Conservation (phyloP, 2,329 filamentous ascomycete species). For the Alternaria brassicicola region DNA sequence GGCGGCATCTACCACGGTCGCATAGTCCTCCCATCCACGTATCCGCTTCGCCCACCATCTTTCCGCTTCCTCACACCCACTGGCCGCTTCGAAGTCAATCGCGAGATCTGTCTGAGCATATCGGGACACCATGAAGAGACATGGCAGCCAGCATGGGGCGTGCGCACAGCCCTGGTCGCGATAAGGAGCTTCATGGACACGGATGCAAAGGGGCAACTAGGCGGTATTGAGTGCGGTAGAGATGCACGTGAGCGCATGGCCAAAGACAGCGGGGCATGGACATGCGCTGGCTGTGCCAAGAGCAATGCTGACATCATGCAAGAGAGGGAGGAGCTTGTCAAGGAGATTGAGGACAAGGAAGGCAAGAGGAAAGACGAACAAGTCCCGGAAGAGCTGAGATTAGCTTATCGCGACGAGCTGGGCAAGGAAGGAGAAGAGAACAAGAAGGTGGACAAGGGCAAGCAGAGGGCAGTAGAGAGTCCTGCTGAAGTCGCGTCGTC, state of each 20-base stretch:
- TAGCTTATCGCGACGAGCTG: conserved; percentile 78
- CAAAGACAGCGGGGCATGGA: conserved; percentile 67
- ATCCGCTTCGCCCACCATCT: conserved; percentile 89
- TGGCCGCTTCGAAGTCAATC: conserved; percentile 92
- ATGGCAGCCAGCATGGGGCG: conserved; percentile 98
- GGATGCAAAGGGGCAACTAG: conserved; percentile 84
- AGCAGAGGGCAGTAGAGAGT: conserved; percentile 22
- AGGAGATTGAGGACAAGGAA: conserved; percentile 53
- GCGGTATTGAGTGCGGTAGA: conserved; percentile 77
- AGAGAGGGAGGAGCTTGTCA: conserved; percentile 68
- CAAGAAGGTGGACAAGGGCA: conserved; percentile 30
- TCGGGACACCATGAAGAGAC: conserved; percentile 96
- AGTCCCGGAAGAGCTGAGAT: conserved; percentile 62
- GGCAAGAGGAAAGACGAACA: conserved; percentile 52
- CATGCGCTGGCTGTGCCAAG: conserved; percentile 72
- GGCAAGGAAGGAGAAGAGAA: conserved; percentile 43
- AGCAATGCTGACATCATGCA: conserved; percentile 75
- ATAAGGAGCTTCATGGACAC: conserved; percentile 93
- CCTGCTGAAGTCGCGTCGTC: not conserved
- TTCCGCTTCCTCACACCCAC: conserved; percentile 94
- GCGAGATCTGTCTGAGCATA: conserved; percentile 95
- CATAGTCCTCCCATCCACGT: conserved; percentile 86
- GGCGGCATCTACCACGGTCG: conserved; percentile 92
- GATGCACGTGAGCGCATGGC: conserved; percentile 72
- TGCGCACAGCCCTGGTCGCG: conserved; percentile 81